A percentile compares a stretch with the other conserved stretches of the same genome.
Conservation (phyloP, 75 land plant genomes). For the Adiantum capillusveneris region DNA sequence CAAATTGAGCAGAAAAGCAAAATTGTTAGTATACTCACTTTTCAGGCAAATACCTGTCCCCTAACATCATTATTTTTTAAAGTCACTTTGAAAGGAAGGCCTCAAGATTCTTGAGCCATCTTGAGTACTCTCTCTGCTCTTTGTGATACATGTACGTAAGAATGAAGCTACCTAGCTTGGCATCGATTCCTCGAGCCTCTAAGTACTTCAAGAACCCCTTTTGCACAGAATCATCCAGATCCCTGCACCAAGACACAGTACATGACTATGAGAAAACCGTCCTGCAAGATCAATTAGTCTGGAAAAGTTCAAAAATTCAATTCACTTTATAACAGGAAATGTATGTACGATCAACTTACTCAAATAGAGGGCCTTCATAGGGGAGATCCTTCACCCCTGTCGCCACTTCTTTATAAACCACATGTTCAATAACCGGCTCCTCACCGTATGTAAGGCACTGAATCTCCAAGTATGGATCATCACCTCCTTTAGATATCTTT, state of each 20-base stretch:
- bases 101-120: slow-evolving; percentile 59
- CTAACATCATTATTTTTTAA: background rate
- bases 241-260: slow-evolving; percentile 22
- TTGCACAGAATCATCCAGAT: slow-evolving; percentile 73
- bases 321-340: no score
- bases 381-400: slow-evolving; percentile 31
- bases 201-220: slow-evolving; percentile 67
- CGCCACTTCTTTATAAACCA: slow-evolving; percentile 26
- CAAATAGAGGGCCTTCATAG: slow-evolving; percentile 69
- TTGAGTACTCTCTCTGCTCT: slow-evolving; percentile 44
- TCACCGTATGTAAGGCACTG: slow-evolving; percentile 40
- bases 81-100: slow-evolving; percentile 31
- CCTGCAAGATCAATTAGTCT: no score
- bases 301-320: no score
- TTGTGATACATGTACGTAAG: slow-evolving; percentile 68
- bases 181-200: slow-evolving; percentile 63
- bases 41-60: no score
- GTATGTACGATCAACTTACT: slow-evolving; percentile 34
- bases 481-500: slow-evolving; percentile 42
- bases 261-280: no score
- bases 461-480: slow-evolving; percentile 49
- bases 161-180: slow-evolving; percentile 47
- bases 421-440: slow-evolving; percentile 51
- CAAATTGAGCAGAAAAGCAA: no score
- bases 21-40: no score